Evolutionary conservation across 176 grass and related monocot species (phyloP), one percentile per base, ranked within the genome.

Genomic region (Musa beccarii): DNA sequence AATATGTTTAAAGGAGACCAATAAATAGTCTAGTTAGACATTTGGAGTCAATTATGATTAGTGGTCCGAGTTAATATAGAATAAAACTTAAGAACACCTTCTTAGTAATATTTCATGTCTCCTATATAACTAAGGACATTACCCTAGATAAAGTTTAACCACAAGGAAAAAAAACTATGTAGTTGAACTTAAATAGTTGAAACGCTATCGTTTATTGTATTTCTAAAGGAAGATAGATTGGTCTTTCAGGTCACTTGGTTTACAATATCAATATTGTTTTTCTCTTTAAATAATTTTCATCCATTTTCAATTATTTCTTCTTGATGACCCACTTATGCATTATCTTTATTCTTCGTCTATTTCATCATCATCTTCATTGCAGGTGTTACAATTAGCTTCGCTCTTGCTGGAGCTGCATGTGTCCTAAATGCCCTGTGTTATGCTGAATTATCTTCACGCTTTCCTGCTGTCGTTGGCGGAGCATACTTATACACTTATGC

Each of bases 381-480:
- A 99, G 95, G 95, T 52, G 95, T 99, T 49, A 92, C 88, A 7
- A 81, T 99, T 82, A 99, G 95, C 79, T 99, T 99, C 62, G 80
- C 80, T 71, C 86, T 99, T 29, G 95, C 95, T 63, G 95, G 95
- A 71, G 88, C 86, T 13, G 88, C 95, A 63, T 91, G 88, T 59
- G 84, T 87, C 29, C 82, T 99, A 49, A 94, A 94, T 84, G 95
- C 90, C 15, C 65, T 94, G 79, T 99, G 90, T 73, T 99, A 99
- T 80, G 95, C 95, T 21, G 95, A 99, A 52, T 74, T 99, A 3
- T 87, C 95, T 20, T 93, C 95, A 54, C 95, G 95, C 43, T 94
- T 94, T 53, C 95, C 95, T 52, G 90, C 95, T 54, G 88, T 99
- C 51, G 95, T 99, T 2, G 90, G 95, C 1, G 95, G 95, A 80